These are phyloP conservation scores for Keithomyces neogunnii DNA, from an alignment of 2,329 filamentous ascomycete species.

Conservation along the genomic window DNA sequence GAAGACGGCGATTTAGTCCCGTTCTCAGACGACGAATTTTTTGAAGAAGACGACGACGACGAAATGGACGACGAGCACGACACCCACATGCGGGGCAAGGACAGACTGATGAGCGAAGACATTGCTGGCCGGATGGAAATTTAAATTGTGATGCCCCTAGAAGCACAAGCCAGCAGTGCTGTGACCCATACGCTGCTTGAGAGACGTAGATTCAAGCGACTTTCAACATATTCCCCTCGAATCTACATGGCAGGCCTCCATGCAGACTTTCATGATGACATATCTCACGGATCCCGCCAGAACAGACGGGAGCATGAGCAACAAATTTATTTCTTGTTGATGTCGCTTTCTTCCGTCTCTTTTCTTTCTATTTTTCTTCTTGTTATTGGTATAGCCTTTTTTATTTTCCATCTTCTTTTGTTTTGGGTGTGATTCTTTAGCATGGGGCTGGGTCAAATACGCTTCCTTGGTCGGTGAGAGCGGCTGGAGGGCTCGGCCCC, in stretches of 20 bases:
- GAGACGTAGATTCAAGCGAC: background rate
- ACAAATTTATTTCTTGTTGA: background rate
- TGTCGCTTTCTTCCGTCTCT: background rate
- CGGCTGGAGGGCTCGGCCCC: constrained; percentile 20
- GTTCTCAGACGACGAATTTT: constrained; percentile 42
- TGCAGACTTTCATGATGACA: background rate
- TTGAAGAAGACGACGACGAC: constrained; percentile 27
- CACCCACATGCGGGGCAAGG: constrained; percentile 31
- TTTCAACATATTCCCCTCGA: background rate
- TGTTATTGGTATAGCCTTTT: constrained; percentile 7
- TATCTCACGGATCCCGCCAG: background rate
- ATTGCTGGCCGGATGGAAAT: constrained; percentile 56
- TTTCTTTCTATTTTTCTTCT: background rate
- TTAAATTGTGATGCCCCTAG: constrained; percentile 21
- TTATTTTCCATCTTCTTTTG: background rate
- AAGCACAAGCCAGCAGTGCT: background rate
- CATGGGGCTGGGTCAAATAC: constrained; percentile 17
- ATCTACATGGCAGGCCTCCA: background rate
- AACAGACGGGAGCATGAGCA: background rate
- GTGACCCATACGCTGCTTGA: background rate
- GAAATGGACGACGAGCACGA: constrained; percentile 38
- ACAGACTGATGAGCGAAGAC: constrained; percentile 54
- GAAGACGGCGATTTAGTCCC: constrained; percentile 49
- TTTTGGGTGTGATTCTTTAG: constrained; percentile 10
- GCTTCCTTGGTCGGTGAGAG: constrained; percentile 29